phyloP scores from a whole-genome alignment of 306 rosid genomes.

The Purshia tridentata region DNA sequence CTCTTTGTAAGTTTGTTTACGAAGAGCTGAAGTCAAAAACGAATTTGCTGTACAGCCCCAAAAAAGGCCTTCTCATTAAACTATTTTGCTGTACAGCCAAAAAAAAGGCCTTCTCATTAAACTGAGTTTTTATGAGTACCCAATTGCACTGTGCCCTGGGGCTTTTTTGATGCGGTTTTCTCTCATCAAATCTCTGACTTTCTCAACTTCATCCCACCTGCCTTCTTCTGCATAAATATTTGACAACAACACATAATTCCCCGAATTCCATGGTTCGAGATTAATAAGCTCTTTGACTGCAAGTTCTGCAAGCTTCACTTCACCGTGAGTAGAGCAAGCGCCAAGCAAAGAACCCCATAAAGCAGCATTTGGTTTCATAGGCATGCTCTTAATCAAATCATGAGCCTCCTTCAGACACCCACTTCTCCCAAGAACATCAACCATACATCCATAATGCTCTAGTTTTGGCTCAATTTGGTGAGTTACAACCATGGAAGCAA shows the following conservation, averaged over 20 bases:
- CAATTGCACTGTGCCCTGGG: constrained; percentile 69
- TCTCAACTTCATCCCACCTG: constrained; percentile 78
- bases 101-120: neutral
- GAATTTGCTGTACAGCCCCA: too few relatives aligned
- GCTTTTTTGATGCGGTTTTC: constrained; percentile 53
- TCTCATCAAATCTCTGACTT: constrained; percentile 59
- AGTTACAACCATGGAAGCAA: constrained; percentile 49
- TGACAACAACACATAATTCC: constrained; percentile 75
- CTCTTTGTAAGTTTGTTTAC: too few relatives aligned
- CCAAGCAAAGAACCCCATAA: constrained; percentile 84
- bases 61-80: neutral
- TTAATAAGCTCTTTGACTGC: constrained; percentile 62
- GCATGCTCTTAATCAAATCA: constrained; percentile 67
- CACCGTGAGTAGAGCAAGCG: constrained; percentile 74
- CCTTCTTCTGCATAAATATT: constrained; percentile 80
- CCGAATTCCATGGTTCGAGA: constrained; percentile 81
- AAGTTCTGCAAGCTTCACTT: constrained; percentile 51
- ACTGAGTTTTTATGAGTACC: constrained; percentile 25
- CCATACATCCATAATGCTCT: constrained; percentile 84
- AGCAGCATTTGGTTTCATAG: constrained; percentile 66
- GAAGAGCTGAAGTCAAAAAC: too few relatives aligned
- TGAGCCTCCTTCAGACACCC: constrained; percentile 59
- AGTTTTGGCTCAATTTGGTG: constrained; percentile 55
- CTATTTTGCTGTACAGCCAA: too few relatives aligned
- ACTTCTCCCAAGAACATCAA: constrained; percentile 72